Base-by-base conservation (phyloP, 2,329 filamentous ascomycete species). In the Fusarium pseudonygamai region DNA sequence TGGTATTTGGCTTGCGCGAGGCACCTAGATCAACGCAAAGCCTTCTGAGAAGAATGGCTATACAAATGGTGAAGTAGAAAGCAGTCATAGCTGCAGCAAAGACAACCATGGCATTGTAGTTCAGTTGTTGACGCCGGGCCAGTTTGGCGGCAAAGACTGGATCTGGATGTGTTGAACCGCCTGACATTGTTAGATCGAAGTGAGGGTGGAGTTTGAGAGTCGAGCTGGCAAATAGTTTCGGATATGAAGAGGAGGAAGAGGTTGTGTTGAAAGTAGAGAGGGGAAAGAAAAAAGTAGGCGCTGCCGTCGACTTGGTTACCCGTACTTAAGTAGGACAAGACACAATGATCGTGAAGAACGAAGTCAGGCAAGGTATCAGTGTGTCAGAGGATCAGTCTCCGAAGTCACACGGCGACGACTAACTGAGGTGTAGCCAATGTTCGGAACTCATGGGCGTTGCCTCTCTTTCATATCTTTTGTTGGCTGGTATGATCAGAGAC, bases 81-180 rank as follows among this genome's bases (percentile, higher is more conserved):
- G 60, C 64, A 20, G 66, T 52, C 26, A 78, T 69, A 10, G 71
- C 58, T 9, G 60, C 65, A 7, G 76, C 69, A 53, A 75, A 81
- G 50, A 75, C 67, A 7, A 45, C 50, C 62, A 79, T 74, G 14
- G 75, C 71, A 47, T 80, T 67, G 36, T 75, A 65, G 50, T 81
- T 80, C 56, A 79, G 70, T 37, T 72, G 62, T 28, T 52, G 65
- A n/a, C 77, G 71, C 40, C 62, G 58, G 39, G 74, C 74, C 40
- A 79, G 68, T 60, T 74, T 78, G 52, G 67, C 72, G 34, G 68
- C 46, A 24, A 78, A 73, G 24, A 59, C 67, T 47, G 71, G 64
- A 32, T 75, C 73, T n/a, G 42, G 34, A 22, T 76, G 57, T 26
- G 62, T 36, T 13, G 65, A 55, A 37, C 57, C 59, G 39, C 64